A percentile compares a stretch with the other conserved stretches of the same genome.
Evolutionary conservation across 2,329 filamentous ascomycete genomes (phyloP).

Genomic region (Lithohypha guttulata): DNA sequence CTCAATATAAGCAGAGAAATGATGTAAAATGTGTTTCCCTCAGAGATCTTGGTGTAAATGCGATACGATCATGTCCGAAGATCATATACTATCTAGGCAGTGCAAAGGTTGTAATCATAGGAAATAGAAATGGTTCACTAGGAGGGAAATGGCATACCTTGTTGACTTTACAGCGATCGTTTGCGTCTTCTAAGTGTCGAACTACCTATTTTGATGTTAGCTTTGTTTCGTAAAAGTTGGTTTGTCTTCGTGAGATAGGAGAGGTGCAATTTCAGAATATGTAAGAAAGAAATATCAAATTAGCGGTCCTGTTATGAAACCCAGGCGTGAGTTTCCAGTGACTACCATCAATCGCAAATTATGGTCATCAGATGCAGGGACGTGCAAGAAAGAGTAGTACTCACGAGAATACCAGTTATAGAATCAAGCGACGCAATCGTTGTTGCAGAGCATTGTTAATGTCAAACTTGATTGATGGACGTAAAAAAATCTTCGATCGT

Average conservation of each 20-base stretch:
- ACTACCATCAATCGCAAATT: constrained; percentile 97
- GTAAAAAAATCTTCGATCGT: not conserved
- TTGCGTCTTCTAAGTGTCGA: no score
- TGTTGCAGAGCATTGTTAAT: no score
- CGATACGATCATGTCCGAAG: constrained; percentile 45
- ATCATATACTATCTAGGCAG: constrained; percentile 59
- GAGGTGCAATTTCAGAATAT: constrained; percentile 73
- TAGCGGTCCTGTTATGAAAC: constrained; percentile 64
- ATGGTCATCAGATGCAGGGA: constrained; percentile 62
- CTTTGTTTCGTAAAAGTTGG: no score
- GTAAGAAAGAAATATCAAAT: constrained; percentile 95
- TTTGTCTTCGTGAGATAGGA: no score
- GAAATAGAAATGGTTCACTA: constrained; percentile 1
- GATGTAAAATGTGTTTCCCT: no score
- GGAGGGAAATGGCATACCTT: no score
- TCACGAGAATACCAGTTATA: no score
- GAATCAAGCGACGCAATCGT: not conserved
- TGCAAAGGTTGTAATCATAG: constrained; percentile 50
- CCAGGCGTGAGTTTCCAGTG: constrained; percentile 83
- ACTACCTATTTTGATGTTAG: constrained; percentile 11
- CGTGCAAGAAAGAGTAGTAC: constrained; percentile 9
- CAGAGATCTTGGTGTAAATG: constrained; percentile 61
- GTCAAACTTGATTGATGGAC: not conserved
- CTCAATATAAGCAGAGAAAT: no score
- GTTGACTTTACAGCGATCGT: no score